phyloP scores from a whole-genome alignment of 2,329 filamentous ascomycete species.

The Aspergillus sojae region DNA sequence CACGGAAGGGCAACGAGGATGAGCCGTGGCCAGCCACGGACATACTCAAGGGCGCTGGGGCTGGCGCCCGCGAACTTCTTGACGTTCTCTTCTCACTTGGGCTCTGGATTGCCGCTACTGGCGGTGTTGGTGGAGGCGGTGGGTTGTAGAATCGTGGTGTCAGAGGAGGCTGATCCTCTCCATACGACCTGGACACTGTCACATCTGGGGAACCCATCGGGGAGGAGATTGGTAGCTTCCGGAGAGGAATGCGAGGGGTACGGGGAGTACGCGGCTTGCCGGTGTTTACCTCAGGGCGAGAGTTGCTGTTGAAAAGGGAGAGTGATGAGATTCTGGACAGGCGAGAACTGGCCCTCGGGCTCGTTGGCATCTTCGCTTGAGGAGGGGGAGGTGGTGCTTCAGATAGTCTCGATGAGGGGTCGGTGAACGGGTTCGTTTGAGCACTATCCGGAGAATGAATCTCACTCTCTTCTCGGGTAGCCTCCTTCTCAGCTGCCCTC shows the following conservation, averaged over 20 bases:
- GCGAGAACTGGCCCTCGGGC: conserved; percentile 38
- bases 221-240: conserved; percentile 61
- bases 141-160: conserved; percentile 61
- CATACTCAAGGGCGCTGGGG: conserved; percentile 37
- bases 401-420: conserved; percentile 29
- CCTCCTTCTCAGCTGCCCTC: conserved; percentile 34
- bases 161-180: conserved; percentile 57
- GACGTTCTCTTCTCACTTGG: conserved; percentile 36
- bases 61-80: conserved; percentile 23
- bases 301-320: conserved; percentile 45
- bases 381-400: conserved; percentile 27
- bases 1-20: conserved; percentile 47
- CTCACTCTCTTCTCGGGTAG: conserved; percentile 18
- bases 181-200: conserved; percentile 45
- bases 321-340: conserved; percentile 44
- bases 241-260: conserved; percentile 46
- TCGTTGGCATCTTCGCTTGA: conserved; percentile 27
- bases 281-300: conserved; percentile 40
- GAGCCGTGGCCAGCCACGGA: conserved; percentile 32
- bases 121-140: conserved; percentile 54
- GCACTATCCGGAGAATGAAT: conserved; percentile 28
- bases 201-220: conserved; percentile 53
- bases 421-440: conserved; percentile 31
- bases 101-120: conserved; percentile 27
- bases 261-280: conserved; percentile 50